A percentile compares a stretch with the other conserved stretches of the same genome.
These are phyloP conservation scores for Dendryphion nanum DNA, from an alignment of 2,329 filamentous ascomycete genomes.

Conservation along the genomic window DNA sequence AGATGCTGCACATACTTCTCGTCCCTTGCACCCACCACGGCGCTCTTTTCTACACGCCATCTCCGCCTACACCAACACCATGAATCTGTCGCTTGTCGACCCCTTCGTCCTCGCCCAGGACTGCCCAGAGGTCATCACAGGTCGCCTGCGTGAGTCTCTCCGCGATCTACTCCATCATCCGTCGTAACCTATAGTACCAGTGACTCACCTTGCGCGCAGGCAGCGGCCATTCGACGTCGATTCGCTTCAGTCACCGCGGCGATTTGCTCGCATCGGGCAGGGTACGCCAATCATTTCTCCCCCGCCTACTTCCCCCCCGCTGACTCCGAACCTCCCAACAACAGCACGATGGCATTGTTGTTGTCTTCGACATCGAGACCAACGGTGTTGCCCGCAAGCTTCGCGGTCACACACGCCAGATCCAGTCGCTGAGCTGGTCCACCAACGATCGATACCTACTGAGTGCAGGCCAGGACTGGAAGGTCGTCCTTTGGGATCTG, in stretches of 20 bases:
- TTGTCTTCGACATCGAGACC: constrained; percentile 96
- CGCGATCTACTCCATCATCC: constrained; percentile 48
- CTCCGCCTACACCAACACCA: too few species aligned
- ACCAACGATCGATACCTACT: constrained; percentile 86
- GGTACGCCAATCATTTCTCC: constrained; percentile 49
- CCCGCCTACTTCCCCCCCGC: constrained; percentile 13
- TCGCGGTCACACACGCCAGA: constrained; percentile 87
- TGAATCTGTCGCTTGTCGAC: constrained; percentile 72
- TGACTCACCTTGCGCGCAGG: constrained; percentile 37
- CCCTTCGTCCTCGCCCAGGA: constrained; percentile 73
- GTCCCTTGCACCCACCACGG: constrained; percentile 2
- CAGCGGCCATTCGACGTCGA: constrained; percentile 63
- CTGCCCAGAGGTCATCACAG: constrained; percentile 86
- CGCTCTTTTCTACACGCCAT: background rate
- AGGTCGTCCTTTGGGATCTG: constrained; percentile 93
- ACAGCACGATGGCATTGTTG: constrained; percentile 80
- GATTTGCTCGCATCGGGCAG: constrained; percentile 93
- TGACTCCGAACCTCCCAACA: constrained; percentile 16
- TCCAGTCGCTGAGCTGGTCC: constrained; percentile 95
- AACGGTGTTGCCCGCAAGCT: constrained; percentile 95
- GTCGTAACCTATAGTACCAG: constrained; percentile 20
- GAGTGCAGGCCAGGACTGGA: constrained; percentile 94
- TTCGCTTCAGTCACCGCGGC: constrained; percentile 89
- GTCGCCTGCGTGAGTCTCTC: constrained; percentile 69
- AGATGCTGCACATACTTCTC: background rate